Percentiles rank a stretch among this genome's conserved stretches.
Evolutionary conservation across 2,329 filamentous ascomycete species (phyloP).

Genomic region (Scytalidium lignicola): DNA sequence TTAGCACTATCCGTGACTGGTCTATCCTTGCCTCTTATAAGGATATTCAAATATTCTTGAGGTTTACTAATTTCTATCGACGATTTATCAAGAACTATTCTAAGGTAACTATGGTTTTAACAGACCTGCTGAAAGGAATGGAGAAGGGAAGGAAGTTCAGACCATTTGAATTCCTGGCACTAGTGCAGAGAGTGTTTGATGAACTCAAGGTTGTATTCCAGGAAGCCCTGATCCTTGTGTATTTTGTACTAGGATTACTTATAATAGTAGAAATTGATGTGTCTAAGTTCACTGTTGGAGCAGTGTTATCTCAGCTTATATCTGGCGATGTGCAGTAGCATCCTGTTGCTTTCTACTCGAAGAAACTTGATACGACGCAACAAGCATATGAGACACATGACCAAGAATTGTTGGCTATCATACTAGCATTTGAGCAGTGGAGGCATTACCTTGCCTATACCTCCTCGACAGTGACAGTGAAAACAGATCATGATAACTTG

Average conservation of each 20-base stretch:
- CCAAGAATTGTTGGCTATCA: neutral
- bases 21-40: slow-evolving; percentile 6
- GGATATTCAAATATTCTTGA: slow-evolving; percentile 23
- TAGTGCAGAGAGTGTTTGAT: neutral
- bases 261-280: neutral
- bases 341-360: neutral
- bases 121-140: neutral
- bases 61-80: slow-evolving; percentile 30
- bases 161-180: neutral
- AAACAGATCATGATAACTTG: neutral
- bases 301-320: neutral
- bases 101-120: neutral
- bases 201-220: neutral
- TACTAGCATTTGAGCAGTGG: neutral
- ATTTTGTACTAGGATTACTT: neutral
- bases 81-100: slow-evolving; percentile 25
- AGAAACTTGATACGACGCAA: neutral
- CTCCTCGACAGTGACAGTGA: neutral
- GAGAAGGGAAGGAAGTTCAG: neutral
- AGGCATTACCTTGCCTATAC: neutral
- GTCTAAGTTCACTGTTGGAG: neutral
- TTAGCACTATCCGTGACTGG: slow-evolving; percentile 16
- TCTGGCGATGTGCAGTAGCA: neutral
- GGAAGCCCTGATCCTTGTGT: neutral
- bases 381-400: neutral